Evolutionary conservation across 192 early-diverging fungal genomes (phyloP), one percentile per base, ranked within the genome.

Genomic region (Pilobolus umbonatus): DNA sequence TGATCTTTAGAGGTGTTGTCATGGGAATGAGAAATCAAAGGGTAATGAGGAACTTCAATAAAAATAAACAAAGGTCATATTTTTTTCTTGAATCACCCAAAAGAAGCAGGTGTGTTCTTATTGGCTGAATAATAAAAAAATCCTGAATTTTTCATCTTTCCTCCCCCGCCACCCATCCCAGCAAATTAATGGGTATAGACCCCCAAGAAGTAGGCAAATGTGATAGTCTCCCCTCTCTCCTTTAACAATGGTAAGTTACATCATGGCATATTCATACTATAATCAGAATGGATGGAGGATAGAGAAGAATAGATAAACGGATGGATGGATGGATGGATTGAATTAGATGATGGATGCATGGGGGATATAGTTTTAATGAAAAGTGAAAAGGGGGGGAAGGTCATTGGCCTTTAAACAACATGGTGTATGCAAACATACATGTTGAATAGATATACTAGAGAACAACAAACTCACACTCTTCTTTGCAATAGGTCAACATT

Each of bases 401-500:
- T 17, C 14, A 42, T 15, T 4, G 39, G 19, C 39, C 4, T 15
- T 42, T 15, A 4, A 40, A 1, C n/a, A n/a, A n/a, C n/a, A n/a
- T n/a, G n/a, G n/a, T n/a, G n/a, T n/a, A n/a, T n/a, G n/a, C n/a
- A n/a, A n/a, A n/a, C n/a, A n/a, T n/a, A n/a, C n/a, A n/a, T n/a
- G n/a, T n/a, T n/a, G n/a, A n/a, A n/a, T n/a, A n/a, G n/a, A n/a
- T n/a, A n/a, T n/a, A n/a, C n/a, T n/a, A n/a, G n/a, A n/a, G n/a
- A n/a, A n/a, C n/a, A n/a, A n/a, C n/a, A n/a, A n/a, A n/a, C n/a
- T n/a, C n/a, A n/a, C n/a, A n/a, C n/a, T n/a, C n/a, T n/a, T n/a
- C n/a, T n/a, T n/a, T n/a, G n/a, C n/a, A n/a, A n/a, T 74, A 86
- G 96, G 96, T 98, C 81, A 97, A 99, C 89, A 91, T 98, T 71